These are phyloP conservation scores for Musa balbisiana DNA, from an alignment of 202 grass and related monocot genomes.

Conservation along the genomic window DNA sequence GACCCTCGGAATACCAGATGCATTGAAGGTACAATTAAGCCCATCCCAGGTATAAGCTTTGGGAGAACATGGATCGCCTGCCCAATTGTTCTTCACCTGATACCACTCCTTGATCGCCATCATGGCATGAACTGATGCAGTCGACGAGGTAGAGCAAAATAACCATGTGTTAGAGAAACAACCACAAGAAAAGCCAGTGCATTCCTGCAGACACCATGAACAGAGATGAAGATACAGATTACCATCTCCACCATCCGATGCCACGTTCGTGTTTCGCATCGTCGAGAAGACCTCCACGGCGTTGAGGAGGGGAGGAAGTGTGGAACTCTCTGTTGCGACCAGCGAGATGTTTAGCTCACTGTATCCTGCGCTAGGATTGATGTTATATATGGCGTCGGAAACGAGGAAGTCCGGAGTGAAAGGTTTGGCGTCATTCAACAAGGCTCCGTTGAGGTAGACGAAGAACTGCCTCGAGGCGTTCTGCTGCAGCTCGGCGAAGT, in stretches of 20 bases:
- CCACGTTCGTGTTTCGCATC: not conserved
- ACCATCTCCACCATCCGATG: not conserved
- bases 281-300: not conserved
- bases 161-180: not conserved
- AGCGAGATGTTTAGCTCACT: not conserved
- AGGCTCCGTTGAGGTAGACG: not conserved
- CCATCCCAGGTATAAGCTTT: slow-evolving; percentile 35
- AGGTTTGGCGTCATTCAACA: not conserved
- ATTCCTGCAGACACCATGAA: not conserved
- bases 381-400: not conserved
- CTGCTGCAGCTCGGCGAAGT: not conserved
- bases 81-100: slow-evolving; percentile 41
- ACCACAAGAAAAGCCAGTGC: not conserved
- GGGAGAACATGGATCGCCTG: slow-evolving; percentile 50
- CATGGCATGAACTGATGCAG: slow-evolving; percentile 33
- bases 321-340: not conserved
- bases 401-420: not conserved
- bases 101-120: slow-evolving; percentile 31
- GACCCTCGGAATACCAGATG: slow-evolving; percentile 2
- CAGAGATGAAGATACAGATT: not conserved
- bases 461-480: slow-evolving; percentile 1
- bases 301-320: not conserved
- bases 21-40: slow-evolving; percentile 29
- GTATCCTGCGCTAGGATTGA: not conserved
- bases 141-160: too few species aligned